These are phyloP conservation scores for Plasmodium chabaudi DNA, from an alignment of 169 alveolate genomes.

Conservation along the genomic window DNA sequence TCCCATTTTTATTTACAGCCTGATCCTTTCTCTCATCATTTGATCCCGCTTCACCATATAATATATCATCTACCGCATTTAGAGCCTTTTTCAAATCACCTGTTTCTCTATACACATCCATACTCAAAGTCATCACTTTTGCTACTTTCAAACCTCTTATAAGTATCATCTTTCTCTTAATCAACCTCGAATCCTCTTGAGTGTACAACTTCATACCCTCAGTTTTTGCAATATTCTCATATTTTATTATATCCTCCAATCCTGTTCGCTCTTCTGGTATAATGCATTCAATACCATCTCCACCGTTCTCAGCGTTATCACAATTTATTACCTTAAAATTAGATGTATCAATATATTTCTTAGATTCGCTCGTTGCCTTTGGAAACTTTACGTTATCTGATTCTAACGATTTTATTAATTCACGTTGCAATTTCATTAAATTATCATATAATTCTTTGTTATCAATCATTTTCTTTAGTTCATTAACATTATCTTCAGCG, in stretches of 20 bases:
- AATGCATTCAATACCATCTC: not conserved
- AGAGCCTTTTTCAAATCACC: constrained; percentile 9
- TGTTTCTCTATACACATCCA: constrained; percentile 9
- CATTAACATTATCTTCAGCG: not conserved
- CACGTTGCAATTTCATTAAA: constrained; percentile 37
- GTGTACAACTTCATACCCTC: constrained; percentile 18
- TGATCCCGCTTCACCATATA: not conserved
- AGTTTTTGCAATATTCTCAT: constrained; percentile 24
- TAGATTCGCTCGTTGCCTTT: not conserved
- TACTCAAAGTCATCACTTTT: constrained; percentile 9
- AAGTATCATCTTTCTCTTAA: constrained; percentile 20
- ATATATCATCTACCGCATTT: constrained; percentile 6
- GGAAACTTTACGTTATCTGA: constrained; percentile 30
- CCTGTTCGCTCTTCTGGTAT: not conserved
- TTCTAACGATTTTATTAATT: constrained; percentile 22
- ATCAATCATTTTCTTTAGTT: constrained; percentile 30
- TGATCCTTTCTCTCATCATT: too few species aligned
- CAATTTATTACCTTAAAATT: constrained; percentile 15
- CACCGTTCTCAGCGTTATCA: not conserved
- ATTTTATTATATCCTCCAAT: constrained; percentile 30
- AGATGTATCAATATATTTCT: constrained; percentile 18
- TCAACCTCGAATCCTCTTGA: constrained; percentile 9
- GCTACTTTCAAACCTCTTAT: constrained; percentile 13
- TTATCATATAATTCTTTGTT: constrained; percentile 8
- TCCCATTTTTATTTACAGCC: too few species aligned